phyloP scores from a whole-genome alignment of 371 early-diverging fungal genomes.

The Funneliformis caledonium region DNA sequence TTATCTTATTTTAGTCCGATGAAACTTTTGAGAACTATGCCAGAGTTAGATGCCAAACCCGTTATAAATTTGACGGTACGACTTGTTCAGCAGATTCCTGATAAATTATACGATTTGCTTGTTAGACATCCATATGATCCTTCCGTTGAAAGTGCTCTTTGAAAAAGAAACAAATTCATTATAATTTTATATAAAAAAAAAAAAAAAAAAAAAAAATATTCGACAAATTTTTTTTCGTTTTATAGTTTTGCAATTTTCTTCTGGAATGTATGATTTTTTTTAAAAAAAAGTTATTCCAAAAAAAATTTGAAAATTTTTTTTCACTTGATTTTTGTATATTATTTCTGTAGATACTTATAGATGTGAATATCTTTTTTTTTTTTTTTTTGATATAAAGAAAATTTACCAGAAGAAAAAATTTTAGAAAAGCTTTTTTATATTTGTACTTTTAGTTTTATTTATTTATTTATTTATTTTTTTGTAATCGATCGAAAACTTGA shows the following conservation, averaged over 20 bases:
- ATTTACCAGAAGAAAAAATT: too few relatives aligned
- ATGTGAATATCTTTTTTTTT: too few relatives aligned
- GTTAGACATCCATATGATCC: constrained; percentile 82
- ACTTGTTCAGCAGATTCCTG: constrained; percentile 67
- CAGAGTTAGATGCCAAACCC: constrained; percentile 72
- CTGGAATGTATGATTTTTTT: too few relatives aligned
- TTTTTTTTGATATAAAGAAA: too few relatives aligned
- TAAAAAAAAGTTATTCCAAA: too few relatives aligned
- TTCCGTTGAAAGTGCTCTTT: constrained; percentile 45
- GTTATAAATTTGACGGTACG: constrained; percentile 68
- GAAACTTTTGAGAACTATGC: constrained; percentile 77
- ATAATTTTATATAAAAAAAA: background rate
- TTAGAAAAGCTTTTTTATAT: too few relatives aligned
- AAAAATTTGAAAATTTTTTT: background rate
- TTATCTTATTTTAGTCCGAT: constrained; percentile 63
- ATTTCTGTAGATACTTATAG: background rate
- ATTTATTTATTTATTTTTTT: too few relatives aligned
- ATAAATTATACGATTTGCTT: constrained; percentile 73
- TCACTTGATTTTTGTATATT: background rate
- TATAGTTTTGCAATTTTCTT: too few relatives aligned
- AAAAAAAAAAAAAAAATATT: background rate
- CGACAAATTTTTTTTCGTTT: too few relatives aligned
- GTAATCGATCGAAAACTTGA: too few relatives aligned
- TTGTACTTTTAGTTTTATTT: too few relatives aligned
- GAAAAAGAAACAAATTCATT: background rate